phyloP scores from a whole-genome alignment of 176 grass and related monocot species.

The Aegilops speltoides region DNA sequence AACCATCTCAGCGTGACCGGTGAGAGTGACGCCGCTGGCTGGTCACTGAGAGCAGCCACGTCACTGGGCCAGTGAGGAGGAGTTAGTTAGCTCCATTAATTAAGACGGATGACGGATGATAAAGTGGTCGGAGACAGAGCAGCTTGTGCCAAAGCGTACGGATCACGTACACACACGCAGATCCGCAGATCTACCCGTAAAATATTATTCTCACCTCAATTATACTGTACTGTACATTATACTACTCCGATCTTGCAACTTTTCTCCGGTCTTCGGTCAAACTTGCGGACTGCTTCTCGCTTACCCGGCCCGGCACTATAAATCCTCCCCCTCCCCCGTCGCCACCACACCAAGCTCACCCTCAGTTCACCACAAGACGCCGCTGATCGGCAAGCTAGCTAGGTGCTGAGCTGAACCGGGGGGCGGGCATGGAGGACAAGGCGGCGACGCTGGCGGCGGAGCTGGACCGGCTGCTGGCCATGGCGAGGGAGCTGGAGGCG shows the following conservation, averaged over 20 bases:
- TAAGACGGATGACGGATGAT: background rate
- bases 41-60: background rate
- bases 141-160: background rate
- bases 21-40: background rate
- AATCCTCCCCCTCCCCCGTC: background rate
- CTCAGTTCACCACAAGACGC: background rate
- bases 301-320: slow-evolving; percentile 10
- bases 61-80: background rate
- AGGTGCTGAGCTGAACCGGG: background rate
- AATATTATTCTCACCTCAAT: too few relatives aligned
- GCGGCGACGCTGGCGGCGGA: slow-evolving; percentile 45
- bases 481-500: slow-evolving; percentile 59
- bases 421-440: background rate
- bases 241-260: background rate
- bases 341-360: background rate
- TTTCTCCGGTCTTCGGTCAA: slow-evolving; percentile 43
- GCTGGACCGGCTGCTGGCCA: slow-evolving; percentile 51
- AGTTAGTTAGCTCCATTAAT: background rate
- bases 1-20: background rate
- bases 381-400: too few relatives aligned
- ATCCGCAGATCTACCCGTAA: background rate
- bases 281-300: background rate
- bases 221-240: too few relatives aligned
- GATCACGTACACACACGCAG: background rate
- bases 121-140: background rate